Evolutionary conservation across 345 rosid genomes (phyloP).

Genomic region (Euphorbia pulcherrima): DNA sequence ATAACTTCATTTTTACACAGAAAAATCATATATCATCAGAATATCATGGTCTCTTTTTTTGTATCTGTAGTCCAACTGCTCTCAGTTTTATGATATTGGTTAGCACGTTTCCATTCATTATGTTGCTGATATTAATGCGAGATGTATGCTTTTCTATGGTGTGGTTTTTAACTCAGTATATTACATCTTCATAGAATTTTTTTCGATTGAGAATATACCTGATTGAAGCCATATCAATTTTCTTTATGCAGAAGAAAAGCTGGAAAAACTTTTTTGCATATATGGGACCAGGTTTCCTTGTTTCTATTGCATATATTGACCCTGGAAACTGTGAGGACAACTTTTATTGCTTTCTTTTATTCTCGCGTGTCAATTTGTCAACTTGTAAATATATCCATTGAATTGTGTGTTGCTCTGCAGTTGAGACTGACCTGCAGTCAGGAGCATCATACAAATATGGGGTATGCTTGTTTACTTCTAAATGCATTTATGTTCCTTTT

Average conservation of each 20-base stretch:
- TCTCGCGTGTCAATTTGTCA: constrained; percentile 2
- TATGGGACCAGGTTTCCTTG: constrained; percentile 93
- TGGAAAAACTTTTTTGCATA: constrained; percentile 91
- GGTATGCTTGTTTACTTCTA: constrained; percentile 37
- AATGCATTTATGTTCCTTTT: not conserved
- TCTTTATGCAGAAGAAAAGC: constrained; percentile 61
- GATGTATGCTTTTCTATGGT: constrained; percentile 1
- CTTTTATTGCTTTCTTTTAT: not conserved
- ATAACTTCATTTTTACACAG: not conserved
- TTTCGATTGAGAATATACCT: not conserved
- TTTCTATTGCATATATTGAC: constrained; percentile 91
- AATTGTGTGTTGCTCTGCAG: constrained; percentile 42
- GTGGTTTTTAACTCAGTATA: not conserved
- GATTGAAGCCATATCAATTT: constrained; percentile 4
- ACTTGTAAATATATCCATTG: constrained; percentile 8
- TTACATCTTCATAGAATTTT: not conserved
- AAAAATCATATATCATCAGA: not conserved
- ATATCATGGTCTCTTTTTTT: not conserved
- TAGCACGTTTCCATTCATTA: not conserved
- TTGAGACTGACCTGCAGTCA: constrained; percentile 92
- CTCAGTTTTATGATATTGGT: constrained; percentile 1
- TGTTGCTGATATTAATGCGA: not conserved
- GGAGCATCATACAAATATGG: constrained; percentile 85
- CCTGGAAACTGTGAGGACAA: constrained; percentile 86
- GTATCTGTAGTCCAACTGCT: not conserved